A percentile compares a stretch with the other conserved stretches of the same genome.
Conservation (phyloP, 2,329 filamentous ascomycete genomes). For the Xylaria arbuscula region DNA sequence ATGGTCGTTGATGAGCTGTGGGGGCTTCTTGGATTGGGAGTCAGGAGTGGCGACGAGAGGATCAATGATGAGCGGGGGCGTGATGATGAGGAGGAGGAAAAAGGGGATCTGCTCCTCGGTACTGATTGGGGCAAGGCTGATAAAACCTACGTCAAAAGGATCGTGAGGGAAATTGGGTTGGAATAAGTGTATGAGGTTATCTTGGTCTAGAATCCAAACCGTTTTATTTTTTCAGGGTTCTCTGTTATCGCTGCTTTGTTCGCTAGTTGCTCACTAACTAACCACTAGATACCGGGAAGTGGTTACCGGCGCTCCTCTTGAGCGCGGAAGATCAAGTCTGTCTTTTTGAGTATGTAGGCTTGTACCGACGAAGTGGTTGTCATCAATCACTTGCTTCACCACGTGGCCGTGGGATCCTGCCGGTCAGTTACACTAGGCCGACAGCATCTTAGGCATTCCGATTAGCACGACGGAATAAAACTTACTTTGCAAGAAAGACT, state of each 20-base stretch:
- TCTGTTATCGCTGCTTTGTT: background rate
- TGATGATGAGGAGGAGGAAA: slow-evolving; percentile 7
- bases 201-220: background rate
- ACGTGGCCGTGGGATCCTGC: slow-evolving; percentile 5
- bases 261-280: background rate
- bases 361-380: background rate
- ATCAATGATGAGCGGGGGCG: slow-evolving; percentile 40
- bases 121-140: slow-evolving; percentile 69
- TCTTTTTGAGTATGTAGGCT: background rate
- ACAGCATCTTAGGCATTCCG: background rate
- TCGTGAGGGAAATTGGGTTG: slow-evolving; percentile 59
- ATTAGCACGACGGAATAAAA: background rate
- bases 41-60: slow-evolving; percentile 10
- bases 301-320: background rate
- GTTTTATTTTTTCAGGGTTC: background rate
- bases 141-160: slow-evolving; percentile 57
- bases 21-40: slow-evolving; percentile 52
- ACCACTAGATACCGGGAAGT: background rate
- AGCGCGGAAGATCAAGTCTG: background rate
- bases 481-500: background rate
- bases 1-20: slow-evolving; percentile 71
- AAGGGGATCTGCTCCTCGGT: slow-evolving; percentile 56
- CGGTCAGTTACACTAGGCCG: background rate
- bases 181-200: slow-evolving; percentile 33
- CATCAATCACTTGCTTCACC: background rate